Conservation (phyloP, 2,329 filamentous ascomycete species). For the Immersiporthe knoxdaviesiana region DNA sequence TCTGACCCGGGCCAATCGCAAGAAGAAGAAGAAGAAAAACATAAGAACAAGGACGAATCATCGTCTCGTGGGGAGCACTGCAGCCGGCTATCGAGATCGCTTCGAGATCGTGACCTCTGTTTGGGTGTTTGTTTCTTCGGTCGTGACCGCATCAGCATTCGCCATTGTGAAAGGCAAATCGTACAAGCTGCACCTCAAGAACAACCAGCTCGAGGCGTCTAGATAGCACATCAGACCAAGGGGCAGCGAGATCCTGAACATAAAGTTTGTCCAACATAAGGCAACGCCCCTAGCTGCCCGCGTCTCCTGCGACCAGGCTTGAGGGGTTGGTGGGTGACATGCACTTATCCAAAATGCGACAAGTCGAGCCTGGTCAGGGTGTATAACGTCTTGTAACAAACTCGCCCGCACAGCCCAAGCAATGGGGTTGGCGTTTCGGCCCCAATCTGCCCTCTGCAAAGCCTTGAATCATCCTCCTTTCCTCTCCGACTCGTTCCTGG, state of each 20-base stretch:
- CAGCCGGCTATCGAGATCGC: conserved; percentile 5
- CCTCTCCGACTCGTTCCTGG: conserved; percentile 62
- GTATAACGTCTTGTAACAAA: background rate
- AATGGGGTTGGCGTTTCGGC: background rate
- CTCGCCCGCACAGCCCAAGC: background rate
- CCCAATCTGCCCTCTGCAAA: no score
- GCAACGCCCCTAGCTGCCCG: conserved; percentile 10
- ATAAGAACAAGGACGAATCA: background rate
- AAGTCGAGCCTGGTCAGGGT: background rate
- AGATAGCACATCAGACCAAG: conserved; percentile 24
- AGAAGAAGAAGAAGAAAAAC: background rate
- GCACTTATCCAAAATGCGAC: conserved; percentile 29
- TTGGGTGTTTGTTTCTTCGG: background rate
- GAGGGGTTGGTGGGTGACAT: conserved; percentile 1
- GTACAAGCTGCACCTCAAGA: conserved; percentile 23
- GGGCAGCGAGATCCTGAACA: conserved; percentile 30
- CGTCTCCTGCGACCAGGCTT: conserved; percentile 3
- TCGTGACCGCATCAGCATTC: background rate
- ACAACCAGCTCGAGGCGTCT: conserved; percentile 22
- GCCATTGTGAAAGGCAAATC: conserved; percentile 21
- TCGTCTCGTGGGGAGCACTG: conserved; percentile 14
- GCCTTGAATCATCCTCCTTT: conserved; percentile 59
- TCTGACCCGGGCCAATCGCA: background rate
- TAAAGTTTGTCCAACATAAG: conserved; percentile 35
- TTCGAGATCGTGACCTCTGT: conserved; percentile 12